Percentiles rank a stretch among this genome's conserved stretches.
These are phyloP conservation scores for Aristolochia fimbriata DNA, from an alignment of 164 flowering plant genomes.

Conservation along the genomic window DNA sequence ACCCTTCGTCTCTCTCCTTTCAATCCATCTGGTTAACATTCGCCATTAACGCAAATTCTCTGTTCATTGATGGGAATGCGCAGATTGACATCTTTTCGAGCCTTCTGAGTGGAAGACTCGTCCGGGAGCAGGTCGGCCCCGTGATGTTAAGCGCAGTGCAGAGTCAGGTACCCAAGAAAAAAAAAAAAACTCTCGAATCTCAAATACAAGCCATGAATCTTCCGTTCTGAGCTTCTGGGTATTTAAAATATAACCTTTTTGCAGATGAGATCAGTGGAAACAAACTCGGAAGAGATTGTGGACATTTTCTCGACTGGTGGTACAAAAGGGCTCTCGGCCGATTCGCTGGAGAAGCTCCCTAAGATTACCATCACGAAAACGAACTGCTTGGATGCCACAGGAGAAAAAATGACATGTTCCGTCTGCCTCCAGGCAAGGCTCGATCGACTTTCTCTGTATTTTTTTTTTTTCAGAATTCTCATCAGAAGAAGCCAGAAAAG, in stretches of 20 bases:
- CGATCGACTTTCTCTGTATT: neutral
- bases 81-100: slow-evolving; percentile 84
- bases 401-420: slow-evolving; percentile 71
- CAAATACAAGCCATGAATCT: no score
- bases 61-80: neutral
- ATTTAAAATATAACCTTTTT: neutral
- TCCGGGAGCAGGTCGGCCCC: slow-evolving; percentile 83
- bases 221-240: no score
- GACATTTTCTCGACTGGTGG: slow-evolving; percentile 67
- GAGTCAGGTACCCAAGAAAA: slow-evolving; percentile 51
- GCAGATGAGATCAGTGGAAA: slow-evolving; percentile 80
- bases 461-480: no score
- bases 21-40: neutral
- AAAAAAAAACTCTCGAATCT: neutral
- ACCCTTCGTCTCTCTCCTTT: neutral
- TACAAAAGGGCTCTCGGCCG: slow-evolving; percentile 59
- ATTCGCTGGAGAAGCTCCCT: slow-evolving; percentile 67
- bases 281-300: slow-evolving; percentile 48
- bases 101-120: slow-evolving; percentile 85
- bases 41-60: no score
- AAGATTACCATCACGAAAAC: slow-evolving; percentile 46
- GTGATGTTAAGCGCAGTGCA: slow-evolving; percentile 94
- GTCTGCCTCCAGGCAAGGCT: slow-evolving; percentile 80
- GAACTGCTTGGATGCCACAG: slow-evolving; percentile 56
- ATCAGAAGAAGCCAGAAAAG: neutral